A percentile compares a stretch with the other conserved stretches of the same genome.
Conservation (phyloP, 176 grass and related monocot genomes). For the Ampelocalamus luodianensis region DNA sequence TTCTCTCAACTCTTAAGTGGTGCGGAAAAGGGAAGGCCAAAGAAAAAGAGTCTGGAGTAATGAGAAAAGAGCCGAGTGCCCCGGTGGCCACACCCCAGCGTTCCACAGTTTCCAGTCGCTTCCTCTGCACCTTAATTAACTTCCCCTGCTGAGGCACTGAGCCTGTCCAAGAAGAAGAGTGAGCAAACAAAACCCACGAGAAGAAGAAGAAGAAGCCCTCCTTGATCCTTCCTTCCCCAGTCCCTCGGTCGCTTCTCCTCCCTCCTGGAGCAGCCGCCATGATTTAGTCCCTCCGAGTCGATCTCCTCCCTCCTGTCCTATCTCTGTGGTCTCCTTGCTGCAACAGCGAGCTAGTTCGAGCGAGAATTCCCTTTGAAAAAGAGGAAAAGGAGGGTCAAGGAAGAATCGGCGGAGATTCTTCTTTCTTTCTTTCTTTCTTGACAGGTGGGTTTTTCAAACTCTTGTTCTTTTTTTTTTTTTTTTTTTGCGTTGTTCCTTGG, state of each 20-base stretch:
- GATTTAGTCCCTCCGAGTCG: too few species aligned
- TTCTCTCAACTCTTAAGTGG: too few species aligned
- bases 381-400: neutral
- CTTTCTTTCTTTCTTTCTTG: neutral
- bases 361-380: neutral
- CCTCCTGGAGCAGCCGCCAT: too few species aligned
- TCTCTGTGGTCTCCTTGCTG: neutral
- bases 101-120: neutral
- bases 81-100: too few species aligned
- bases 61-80: too few species aligned
- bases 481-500: neutral
- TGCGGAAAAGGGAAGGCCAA: too few species aligned
- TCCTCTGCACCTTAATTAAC: neutral
- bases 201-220: neutral
- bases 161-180: too few species aligned
- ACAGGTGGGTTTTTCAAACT: neutral
- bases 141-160: too few species aligned
- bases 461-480: neutral
- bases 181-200: neutral
- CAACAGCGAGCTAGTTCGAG: neutral
- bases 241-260: neutral
- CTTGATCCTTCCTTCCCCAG: neutral
- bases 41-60: too few species aligned
- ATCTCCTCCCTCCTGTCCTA: neutral
- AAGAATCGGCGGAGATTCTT: neutral